A percentile compares a stretch with the other conserved stretches of the same genome.
Evolutionary conservation across 768 basidiomycete genomes (phyloP).

Genomic region (Albatrellus ellisii): DNA sequence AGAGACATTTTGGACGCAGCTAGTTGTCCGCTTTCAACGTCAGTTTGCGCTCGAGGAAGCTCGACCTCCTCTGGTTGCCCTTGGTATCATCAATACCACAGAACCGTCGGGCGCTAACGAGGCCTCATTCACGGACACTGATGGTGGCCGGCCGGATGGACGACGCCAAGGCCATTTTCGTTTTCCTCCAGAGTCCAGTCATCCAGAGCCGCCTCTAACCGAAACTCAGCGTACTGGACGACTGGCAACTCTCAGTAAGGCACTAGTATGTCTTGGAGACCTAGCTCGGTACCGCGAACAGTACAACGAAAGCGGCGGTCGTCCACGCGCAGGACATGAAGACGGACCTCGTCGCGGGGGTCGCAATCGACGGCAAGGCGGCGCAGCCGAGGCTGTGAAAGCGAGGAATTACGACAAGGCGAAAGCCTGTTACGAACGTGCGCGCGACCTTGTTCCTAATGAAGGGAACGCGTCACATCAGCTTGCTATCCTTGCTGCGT

Average conservation of each 20-base stretch:
- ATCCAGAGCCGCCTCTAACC: constrained; percentile 23
- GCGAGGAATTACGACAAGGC: constrained; percentile 64
- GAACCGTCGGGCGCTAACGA: constrained; percentile 20
- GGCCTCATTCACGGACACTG: constrained; percentile 13
- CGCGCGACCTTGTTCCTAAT: constrained; percentile 66
- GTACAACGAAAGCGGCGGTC: constrained; percentile 62
- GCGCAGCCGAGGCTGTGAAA: constrained; percentile 19
- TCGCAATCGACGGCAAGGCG: constrained; percentile 27
- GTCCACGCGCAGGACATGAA: constrained; percentile 57
- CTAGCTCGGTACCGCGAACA: constrained; percentile 88
- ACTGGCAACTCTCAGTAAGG: constrained; percentile 74
- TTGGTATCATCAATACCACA: constrained; percentile 36
- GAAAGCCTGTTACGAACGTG: constrained; percentile 74
- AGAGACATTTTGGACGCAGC: constrained; percentile 81
- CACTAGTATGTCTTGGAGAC: constrained; percentile 86
- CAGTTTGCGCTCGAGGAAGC: constrained; percentile 62
- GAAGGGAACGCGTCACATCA: constrained; percentile 96
- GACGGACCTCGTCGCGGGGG: constrained; percentile 42
- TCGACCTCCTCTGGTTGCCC: constrained; percentile 36
- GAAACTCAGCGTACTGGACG: constrained; percentile 44
- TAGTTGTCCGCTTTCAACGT: constrained; percentile 63
- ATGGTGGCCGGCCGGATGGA: constrained; percentile 14
- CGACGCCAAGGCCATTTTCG: constrained; percentile 43
- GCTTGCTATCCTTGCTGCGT: constrained; percentile 83
- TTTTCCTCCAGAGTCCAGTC: constrained; percentile 45